Evolutionary conservation across 805 yeast species (phyloP).

Genomic region (Metschnikowia picachoensis): DNA sequence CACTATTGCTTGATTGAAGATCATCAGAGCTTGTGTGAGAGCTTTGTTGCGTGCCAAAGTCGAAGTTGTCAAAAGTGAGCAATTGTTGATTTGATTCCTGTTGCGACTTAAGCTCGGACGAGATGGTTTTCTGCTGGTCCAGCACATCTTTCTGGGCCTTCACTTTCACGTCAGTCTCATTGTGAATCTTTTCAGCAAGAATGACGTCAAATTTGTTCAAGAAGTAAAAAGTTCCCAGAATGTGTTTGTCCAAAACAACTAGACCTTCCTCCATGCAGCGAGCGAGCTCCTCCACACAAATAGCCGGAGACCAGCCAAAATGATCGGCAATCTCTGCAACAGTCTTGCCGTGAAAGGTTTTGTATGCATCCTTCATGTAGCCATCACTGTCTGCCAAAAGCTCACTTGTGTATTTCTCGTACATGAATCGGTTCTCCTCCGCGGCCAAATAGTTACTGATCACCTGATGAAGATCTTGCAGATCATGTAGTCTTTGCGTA

Average conservation of each 20-base stretch:
- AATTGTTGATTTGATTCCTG: slow-evolving; percentile 5
- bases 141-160: slow-evolving; percentile 9
- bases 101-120: slow-evolving; percentile 5
- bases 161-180: slow-evolving; percentile 5
- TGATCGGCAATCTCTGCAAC: slow-evolving; percentile 41
- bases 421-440: slow-evolving; percentile 23
- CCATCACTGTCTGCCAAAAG: slow-evolving; percentile 17
- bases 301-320: slow-evolving; percentile 64
- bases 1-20: not conserved
- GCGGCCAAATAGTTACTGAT: slow-evolving; percentile 23
- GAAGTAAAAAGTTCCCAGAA: slow-evolving; percentile 63
- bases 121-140: slow-evolving; percentile 10
- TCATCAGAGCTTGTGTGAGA: not conserved
- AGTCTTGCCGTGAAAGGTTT: slow-evolving; percentile 32
- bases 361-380: slow-evolving; percentile 14
- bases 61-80: slow-evolving; percentile 9
- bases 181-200: slow-evolving; percentile 6
- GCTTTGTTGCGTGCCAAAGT: slow-evolving; percentile 5
- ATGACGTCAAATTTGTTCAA: slow-evolving; percentile 33
- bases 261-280: slow-evolving; percentile 53
- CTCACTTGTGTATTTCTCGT: slow-evolving; percentile 24
- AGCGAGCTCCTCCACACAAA: slow-evolving; percentile 62
- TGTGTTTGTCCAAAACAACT: slow-evolving; percentile 63
- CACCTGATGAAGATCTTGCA: slow-evolving; percentile 23
- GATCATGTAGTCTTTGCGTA: slow-evolving; percentile 21